Base-by-base conservation (phyloP, 371 early-diverging fungal species). In the Mucor lusitanicus region DNA sequence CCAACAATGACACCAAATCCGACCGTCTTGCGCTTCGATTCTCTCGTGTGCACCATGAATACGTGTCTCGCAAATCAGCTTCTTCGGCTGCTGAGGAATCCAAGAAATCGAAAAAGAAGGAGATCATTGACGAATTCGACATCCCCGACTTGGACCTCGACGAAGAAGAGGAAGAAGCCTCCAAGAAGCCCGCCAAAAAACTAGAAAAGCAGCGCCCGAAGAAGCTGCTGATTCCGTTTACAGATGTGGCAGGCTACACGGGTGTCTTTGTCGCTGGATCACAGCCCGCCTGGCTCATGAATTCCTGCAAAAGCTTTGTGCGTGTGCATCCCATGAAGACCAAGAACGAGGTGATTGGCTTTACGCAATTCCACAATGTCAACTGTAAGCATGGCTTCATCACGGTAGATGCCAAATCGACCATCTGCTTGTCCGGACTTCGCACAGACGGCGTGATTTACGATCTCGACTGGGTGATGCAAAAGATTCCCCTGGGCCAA, bases 251-350 rank as follows among this genome's bases (percentile, higher is more conserved):
- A 39, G 92, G 93, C 6, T 95, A 91, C 72, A 75, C 91, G 6
- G 99, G 97, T 50, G 87, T 97, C 12, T 93, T 97, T 75, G 85
- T 96, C n/a, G 76, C 93, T 3, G 97, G 97, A 23, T 69, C 84
- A 11, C 86, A 90, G 21, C 96, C 97, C 1, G 81, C 88, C 19
- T 92, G 95, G 91, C 77, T 97, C 11, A 86, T 98, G 84, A 81
- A 82, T 35, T 88, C 87, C 0, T 79, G 78, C 53, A 90, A 91
- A 61, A 85, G 87, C 53, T 82, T 80, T 59, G 75, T 93, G 8
- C 85, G 96, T 42, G 88, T 94, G 0, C 96, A 95, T 72, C 96
- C 95, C 0, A 85, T 94, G 85, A 82, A 84, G 27, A 72, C 81
- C 6, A 90, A 91, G 50, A 88, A 88, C 15, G 84, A 74, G 33